Base-by-base conservation (phyloP, 495 filamentous ascomycete genomes). In the Penicillium turbatum region DNA sequence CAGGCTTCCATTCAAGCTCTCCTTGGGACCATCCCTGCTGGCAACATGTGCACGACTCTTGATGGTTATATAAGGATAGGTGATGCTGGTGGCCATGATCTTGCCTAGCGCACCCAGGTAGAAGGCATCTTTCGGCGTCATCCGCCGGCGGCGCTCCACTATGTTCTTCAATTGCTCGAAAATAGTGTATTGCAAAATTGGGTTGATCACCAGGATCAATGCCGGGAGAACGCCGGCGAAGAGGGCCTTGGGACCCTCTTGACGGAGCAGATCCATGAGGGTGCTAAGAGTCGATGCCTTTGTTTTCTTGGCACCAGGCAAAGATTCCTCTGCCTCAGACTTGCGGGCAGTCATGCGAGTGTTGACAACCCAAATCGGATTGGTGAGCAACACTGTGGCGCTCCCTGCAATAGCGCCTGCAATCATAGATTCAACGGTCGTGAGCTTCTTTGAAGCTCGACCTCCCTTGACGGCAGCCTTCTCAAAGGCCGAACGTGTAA, bases 301-400 rank as follows among this genome's bases (percentile, higher is more conserved):
- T 57, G 78, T 74, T 40, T 71, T 72, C 59, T 72, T 71, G 10
- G 59, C 62, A 36, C 78, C 78, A 9, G 83, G 79, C 7, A 82
- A 68, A 19, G 74, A 65, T 50, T 78, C 70, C 54, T 83, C 77
- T 4, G 74, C 73, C 5, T 74, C 72, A 10, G 79, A 80, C 66
- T 86, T 86, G 57, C 90, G 84, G 26, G 95, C 91, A 8, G 93
- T 97, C 90, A 98, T 95, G 58, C 93, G 85, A 16, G 93, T 98
- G 76, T 98, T 98, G 57, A 98, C 79, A 11, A 98, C 93, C 93
- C 93, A 98, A 64, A 98, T 97, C 8, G 93, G 93, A 72, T 98
- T 98, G 10, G 93, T 98, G 54, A 96, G 79, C 53, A 98, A 77
- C 48, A 98, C 93, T 5, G 95, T 97, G 5, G 92, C 92, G 63